phyloP scores from a whole-genome alignment of 805 yeast species.

The Nakazawaea ernobii region DNA sequence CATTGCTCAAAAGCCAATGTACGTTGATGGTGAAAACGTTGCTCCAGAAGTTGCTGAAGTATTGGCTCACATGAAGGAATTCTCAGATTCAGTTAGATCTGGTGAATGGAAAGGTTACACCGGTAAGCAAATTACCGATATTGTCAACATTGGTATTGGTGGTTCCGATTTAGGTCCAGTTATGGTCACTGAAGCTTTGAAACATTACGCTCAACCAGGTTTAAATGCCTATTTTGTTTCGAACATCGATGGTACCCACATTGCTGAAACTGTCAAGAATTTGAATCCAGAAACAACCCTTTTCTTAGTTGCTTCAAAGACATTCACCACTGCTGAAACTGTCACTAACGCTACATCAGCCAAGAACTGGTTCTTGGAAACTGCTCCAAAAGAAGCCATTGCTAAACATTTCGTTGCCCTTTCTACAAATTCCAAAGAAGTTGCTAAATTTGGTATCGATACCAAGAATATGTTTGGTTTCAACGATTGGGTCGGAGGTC shows the following conservation, averaged over 20 bases:
- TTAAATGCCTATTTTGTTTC: conserved; percentile 89
- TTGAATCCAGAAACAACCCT: conserved; percentile 88
- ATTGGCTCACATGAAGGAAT: conserved; percentile 93
- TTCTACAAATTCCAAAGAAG: conserved; percentile 89
- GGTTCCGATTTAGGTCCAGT: conserved; percentile 99
- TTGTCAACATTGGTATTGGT: conserved; percentile 98
- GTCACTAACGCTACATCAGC: conserved; percentile 94
- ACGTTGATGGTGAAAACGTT: conserved; percentile 85
- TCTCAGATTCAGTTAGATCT: conserved; percentile 82
- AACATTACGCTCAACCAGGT: conserved; percentile 74
- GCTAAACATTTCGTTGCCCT: conserved; percentile 98
- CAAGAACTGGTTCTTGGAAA: conserved; percentile 81
- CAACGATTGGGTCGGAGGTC: conserved; percentile 99
- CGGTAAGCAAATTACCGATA: conserved; percentile 87
- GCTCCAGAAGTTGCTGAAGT: conserved; percentile 90
- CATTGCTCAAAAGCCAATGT: conserved; percentile 78
- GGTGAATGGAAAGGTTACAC: conserved; percentile 97
- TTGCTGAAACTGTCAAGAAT: conserved; percentile 80
- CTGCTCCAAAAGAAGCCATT: conserved; percentile 65
- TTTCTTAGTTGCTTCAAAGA: conserved; percentile 90
- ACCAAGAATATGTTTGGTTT: conserved; percentile 98
- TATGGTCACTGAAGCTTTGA: conserved; percentile 98
- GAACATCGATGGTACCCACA: conserved; percentile 97
- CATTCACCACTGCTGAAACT: conserved; percentile 99
- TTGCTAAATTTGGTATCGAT: conserved; percentile 93